Evolutionary conservation across 352 stramenopile genomes (phyloP).

Genomic region (Phytophthora cactorum): DNA sequence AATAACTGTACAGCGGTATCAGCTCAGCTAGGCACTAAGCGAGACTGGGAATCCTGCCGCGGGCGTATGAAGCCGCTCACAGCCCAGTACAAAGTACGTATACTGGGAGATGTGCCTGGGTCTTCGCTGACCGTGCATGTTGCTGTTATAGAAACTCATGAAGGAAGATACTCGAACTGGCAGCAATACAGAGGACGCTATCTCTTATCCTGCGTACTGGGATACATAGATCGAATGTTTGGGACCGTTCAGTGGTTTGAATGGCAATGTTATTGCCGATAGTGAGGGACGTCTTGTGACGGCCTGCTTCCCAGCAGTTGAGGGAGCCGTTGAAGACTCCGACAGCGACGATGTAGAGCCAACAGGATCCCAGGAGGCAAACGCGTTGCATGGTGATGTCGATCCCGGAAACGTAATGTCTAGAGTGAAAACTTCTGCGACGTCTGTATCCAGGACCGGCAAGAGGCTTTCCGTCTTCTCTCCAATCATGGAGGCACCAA

Average conservation of each 20-base stretch:
- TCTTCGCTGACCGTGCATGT: neutral
- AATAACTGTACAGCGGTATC: neutral
- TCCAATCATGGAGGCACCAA: neutral
- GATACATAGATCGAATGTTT: neutral
- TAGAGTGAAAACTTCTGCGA: no score
- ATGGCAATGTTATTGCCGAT: neutral
- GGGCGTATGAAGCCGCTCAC: neutral
- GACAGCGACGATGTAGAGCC: neutral
- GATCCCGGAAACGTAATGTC: no score
- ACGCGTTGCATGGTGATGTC: no score
- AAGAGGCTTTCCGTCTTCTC: neutral
- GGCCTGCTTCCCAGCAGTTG: neutral
- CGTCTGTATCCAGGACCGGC: no score
- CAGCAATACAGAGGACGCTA: neutral
- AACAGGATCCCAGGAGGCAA: neutral
- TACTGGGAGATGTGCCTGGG: neutral
- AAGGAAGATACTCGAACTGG: neutral
- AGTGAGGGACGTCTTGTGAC: neutral
- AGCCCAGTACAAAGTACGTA: neutral
- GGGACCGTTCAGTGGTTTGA: neutral
- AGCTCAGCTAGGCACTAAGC: neutral
- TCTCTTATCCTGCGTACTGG: neutral
- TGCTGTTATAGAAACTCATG: neutral
- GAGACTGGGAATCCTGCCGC: neutral
- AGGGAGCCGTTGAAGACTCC: neutral